Evolutionary conservation across 1,139 yeast species (phyloP).

Genomic region (Scheffersomyces insectosa): DNA sequence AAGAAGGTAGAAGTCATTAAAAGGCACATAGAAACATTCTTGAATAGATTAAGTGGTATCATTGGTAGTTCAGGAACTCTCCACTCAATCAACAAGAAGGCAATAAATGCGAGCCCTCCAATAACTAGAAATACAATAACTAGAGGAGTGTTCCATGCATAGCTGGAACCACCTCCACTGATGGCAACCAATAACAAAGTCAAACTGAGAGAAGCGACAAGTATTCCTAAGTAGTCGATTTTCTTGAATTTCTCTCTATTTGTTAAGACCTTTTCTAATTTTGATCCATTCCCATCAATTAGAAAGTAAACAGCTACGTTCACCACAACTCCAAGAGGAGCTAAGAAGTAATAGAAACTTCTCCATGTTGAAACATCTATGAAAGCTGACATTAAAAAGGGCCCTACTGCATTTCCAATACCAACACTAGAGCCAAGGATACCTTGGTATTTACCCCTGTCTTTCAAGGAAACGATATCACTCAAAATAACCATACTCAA

Average conservation of each 20-base stretch:
- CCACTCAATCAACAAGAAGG: conserved; percentile 50
- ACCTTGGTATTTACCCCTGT: conserved; percentile 48
- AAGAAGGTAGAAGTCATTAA: conserved; percentile 46
- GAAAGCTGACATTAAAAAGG: conserved; percentile 56
- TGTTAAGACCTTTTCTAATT: conserved; percentile 24
- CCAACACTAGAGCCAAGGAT: conserved; percentile 53
- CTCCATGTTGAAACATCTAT: conserved; percentile 50
- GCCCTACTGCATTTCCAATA: conserved; percentile 56
- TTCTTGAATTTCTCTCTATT: conserved; percentile 34
- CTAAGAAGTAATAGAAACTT: conserved; percentile 46
- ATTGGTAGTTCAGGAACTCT: conserved; percentile 53
- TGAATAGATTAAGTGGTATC: conserved; percentile 53
- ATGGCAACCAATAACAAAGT: conserved; percentile 48
- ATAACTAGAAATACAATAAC: conserved; percentile 47
- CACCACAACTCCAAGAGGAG: conserved; percentile 41
- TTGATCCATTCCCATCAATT: conserved; percentile 24
- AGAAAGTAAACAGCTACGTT: conserved; percentile 25
- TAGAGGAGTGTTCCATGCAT: conserved; percentile 50
- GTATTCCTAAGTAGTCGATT: conserved; percentile 53
- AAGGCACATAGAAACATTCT: conserved; percentile 36
- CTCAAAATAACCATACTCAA: conserved; percentile 45
- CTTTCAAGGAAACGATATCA: conserved; percentile 41
- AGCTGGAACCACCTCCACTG: conserved; percentile 55
- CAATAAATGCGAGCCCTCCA: conserved; percentile 42
- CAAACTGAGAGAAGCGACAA: conserved; percentile 45